Conservation (phyloP, 345 rosid species). For the Gossypioides kirkii region DNA sequence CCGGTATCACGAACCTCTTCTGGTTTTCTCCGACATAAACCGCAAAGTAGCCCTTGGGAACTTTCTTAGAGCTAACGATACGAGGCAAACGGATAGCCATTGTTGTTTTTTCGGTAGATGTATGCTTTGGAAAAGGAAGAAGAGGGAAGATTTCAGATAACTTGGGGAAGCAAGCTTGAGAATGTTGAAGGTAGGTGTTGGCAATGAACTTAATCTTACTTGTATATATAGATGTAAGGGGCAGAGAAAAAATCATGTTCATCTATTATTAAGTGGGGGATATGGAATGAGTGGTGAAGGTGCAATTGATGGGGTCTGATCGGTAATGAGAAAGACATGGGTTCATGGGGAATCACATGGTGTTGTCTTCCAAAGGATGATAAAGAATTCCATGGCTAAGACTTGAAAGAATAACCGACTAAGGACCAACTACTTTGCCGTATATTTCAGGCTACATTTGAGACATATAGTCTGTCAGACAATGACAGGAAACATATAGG, state of each 20-base stretch:
- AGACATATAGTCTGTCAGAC: not conserved
- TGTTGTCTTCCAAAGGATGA: not conserved
- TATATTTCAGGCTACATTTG: not conserved
- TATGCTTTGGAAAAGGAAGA: not conserved
- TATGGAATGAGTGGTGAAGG: not conserved
- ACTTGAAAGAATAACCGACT: not conserved
- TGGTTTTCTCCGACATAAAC: slow-evolving; percentile 27
- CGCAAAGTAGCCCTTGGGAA: slow-evolving; percentile 7
- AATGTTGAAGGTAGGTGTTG: not conserved
- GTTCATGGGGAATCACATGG: not conserved
- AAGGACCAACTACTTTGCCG: not conserved
- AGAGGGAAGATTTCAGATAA: not conserved
- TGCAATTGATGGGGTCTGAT: not conserved
- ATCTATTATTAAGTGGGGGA: not conserved
- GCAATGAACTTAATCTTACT: not conserved
- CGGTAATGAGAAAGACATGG: not conserved
- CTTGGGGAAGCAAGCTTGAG: not conserved
- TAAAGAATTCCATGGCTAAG: not conserved
- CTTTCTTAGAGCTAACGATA: slow-evolving; percentile 12
- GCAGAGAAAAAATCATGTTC: not conserved
- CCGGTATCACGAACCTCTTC: slow-evolving; percentile 33
- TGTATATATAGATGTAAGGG: not conserved
- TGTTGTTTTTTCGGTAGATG: not conserved
- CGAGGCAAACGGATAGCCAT: slow-evolving; percentile 11
- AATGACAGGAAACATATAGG: slow-evolving; percentile 6